Percentiles rank a stretch among this genome's conserved stretches.
Conservation (phyloP, 176 grass and related monocot genomes). For the Triticum dicoccoides region DNA sequence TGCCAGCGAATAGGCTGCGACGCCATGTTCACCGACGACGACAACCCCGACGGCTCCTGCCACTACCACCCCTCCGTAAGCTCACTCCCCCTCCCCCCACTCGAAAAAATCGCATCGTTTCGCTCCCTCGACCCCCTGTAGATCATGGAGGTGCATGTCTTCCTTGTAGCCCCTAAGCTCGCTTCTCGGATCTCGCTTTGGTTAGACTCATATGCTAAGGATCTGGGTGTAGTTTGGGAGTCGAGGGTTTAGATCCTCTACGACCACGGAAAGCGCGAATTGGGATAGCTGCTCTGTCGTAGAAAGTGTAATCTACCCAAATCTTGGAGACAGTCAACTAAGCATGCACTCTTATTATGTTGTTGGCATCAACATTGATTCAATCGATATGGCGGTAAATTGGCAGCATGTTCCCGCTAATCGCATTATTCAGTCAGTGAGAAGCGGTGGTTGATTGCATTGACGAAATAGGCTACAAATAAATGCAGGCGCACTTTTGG, state of each 20-base stretch:
- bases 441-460: neutral
- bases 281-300: neutral
- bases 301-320: neutral
- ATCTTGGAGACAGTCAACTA: neutral
- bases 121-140: neutral
- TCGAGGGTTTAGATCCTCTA: neutral
- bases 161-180: neutral
- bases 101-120: neutral
- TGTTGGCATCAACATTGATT: neutral
- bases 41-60: conserved; percentile 82
- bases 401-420: neutral
- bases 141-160: neutral
- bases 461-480: neutral
- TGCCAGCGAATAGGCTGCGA: conserved; percentile 97
- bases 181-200: neutral
- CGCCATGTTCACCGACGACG: conserved; percentile 67
- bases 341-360: neutral
- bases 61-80: conserved; percentile 84
- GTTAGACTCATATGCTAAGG: neutral
- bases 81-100: neutral
- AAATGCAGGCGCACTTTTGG: neutral
- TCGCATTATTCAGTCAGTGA: neutral
- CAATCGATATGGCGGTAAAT: neutral
- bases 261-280: neutral
- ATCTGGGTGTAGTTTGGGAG: neutral